These are phyloP conservation scores for Bertia moriformis DNA, from an alignment of 2,329 filamentous ascomycete genomes.

Conservation along the genomic window DNA sequence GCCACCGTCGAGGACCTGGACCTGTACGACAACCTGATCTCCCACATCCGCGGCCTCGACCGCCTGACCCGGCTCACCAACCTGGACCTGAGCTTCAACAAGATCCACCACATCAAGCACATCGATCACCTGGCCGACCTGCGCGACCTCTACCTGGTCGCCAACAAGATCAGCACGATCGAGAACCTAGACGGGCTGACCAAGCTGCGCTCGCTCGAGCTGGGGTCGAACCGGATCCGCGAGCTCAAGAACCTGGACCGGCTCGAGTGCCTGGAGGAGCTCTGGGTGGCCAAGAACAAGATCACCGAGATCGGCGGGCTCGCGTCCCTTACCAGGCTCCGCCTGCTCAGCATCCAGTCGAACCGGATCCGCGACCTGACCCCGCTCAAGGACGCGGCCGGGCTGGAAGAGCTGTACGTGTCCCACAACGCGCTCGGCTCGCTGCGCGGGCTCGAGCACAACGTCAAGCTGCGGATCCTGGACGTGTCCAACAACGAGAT, in stretches of 20 bases:
- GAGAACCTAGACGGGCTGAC: conserved; percentile 67
- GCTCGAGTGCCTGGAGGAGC: conserved; percentile 64
- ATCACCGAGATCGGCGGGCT: conserved; percentile 73
- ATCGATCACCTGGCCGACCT: conserved; percentile 64
- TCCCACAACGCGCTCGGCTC: conserved; percentile 82
- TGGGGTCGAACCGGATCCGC: conserved; percentile 82
- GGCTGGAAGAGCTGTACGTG: conserved; percentile 85
- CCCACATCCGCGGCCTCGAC: conserved; percentile 73
- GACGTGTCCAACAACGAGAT: conserved; percentile 87
- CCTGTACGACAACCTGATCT: conserved; percentile 90
- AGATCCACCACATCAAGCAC: conserved; percentile 96
- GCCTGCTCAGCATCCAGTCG: conserved; percentile 84
- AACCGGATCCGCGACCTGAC: conserved; percentile 74
- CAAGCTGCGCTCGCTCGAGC: conserved; percentile 68
- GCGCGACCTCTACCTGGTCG: conserved; percentile 77
- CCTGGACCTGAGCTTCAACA: conserved; percentile 94
- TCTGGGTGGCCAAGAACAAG: conserved; percentile 95
- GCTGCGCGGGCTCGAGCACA: conserved; percentile 57
- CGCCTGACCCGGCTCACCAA: conserved; percentile 59
- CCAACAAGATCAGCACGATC: conserved; percentile 83
- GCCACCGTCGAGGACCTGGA: conserved; percentile 69
- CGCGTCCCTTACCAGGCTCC: conserved; percentile 60
- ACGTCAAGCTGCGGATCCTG: conserved; percentile 57
- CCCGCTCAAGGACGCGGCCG: conserved; percentile 58
- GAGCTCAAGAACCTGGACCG: conserved; percentile 75